These are phyloP conservation scores for Mycosphaerella sp. DNA, from an alignment of 2,329 filamentous ascomycete genomes.

Conservation along the genomic window DNA sequence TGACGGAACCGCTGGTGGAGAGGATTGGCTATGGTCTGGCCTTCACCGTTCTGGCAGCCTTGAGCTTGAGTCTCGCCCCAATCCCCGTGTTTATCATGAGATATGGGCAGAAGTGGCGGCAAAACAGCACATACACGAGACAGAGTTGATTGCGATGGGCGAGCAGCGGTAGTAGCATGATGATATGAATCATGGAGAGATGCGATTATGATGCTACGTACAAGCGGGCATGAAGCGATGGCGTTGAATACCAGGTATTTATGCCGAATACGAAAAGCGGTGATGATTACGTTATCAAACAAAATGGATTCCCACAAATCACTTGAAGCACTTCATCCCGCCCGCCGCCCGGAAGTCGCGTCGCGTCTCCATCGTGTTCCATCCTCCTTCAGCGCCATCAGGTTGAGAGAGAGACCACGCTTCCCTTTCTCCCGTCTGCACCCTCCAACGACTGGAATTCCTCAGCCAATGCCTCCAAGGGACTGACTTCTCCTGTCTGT, in stretches of 20 bases:
- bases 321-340: too few species aligned
- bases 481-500: slow-evolving; percentile 11
- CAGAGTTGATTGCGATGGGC: slow-evolving; percentile 9
- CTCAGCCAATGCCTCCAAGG: slow-evolving; percentile 14
- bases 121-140: slow-evolving; percentile 25
- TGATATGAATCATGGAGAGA: too few species aligned
- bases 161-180: too few species aligned
- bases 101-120: slow-evolving; percentile 26
- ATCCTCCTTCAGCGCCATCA: too few species aligned
- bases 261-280: too few species aligned
- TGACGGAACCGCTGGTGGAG: slow-evolving; percentile 38
- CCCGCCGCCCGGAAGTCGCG: too few species aligned
- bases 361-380: too few species aligned
- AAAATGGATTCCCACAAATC: too few species aligned
- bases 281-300: too few species aligned
- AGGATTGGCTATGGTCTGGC: slow-evolving; percentile 40
- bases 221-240: slow-evolving; percentile 4
- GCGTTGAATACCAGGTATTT: background rate
- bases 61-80: slow-evolving; percentile 24
- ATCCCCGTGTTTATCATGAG: slow-evolving; percentile 26
- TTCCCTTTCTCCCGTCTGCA: too few species aligned
- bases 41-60: slow-evolving; percentile 22
- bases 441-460: too few species aligned
- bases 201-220: slow-evolving; percentile 10
- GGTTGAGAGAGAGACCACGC: too few species aligned